Percentiles rank a stretch among this genome's conserved stretches.
These are phyloP conservation scores for Aureobasidium namibiae DNA, from an alignment of 2,329 filamentous ascomycete genomes.

Conservation along the genomic window DNA sequence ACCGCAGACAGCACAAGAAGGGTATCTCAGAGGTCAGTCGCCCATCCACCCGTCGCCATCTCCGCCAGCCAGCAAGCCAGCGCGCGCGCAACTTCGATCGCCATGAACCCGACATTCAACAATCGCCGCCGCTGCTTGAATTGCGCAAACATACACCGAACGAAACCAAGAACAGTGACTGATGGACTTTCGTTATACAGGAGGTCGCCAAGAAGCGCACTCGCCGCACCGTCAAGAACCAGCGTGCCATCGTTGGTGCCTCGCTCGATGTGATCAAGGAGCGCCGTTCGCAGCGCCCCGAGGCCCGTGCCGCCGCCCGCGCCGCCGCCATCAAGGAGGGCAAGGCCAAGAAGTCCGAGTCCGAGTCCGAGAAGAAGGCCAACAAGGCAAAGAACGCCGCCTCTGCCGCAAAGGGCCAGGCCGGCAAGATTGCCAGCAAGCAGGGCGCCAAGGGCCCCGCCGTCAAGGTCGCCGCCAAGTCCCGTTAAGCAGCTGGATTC, in stretches of 20 bases:
- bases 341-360: constrained; percentile 95
- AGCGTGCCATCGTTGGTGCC: constrained; percentile 98
- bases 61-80: background rate
- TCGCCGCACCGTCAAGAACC: constrained; percentile 94
- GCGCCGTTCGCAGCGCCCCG: constrained; percentile 87
- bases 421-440: constrained; percentile 81
- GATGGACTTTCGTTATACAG: constrained; percentile 45
- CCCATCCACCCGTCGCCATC: background rate
- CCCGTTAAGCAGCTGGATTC: constrained; percentile 9
- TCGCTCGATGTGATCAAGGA: constrained; percentile 99
- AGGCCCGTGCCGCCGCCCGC: constrained; percentile 89
- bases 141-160: background rate
- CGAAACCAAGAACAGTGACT: constrained; percentile 2
- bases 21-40: constrained; percentile 97
- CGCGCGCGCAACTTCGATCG: background rate
- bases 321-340: constrained; percentile 86
- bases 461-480: constrained; percentile 13
- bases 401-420: constrained; percentile 65
- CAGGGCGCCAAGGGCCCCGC: constrained; percentile 84
- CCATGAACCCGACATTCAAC: background rate
- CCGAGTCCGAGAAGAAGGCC: constrained; percentile 89
- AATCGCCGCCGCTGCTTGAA: constrained; percentile 2
- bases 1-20: constrained; percentile 99
- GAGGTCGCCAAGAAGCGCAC: constrained; percentile 99
- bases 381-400: constrained; percentile 96